These are phyloP conservation scores for Yarrowia porcina DNA, from an alignment of 805 yeast genomes.

Conservation along the genomic window DNA sequence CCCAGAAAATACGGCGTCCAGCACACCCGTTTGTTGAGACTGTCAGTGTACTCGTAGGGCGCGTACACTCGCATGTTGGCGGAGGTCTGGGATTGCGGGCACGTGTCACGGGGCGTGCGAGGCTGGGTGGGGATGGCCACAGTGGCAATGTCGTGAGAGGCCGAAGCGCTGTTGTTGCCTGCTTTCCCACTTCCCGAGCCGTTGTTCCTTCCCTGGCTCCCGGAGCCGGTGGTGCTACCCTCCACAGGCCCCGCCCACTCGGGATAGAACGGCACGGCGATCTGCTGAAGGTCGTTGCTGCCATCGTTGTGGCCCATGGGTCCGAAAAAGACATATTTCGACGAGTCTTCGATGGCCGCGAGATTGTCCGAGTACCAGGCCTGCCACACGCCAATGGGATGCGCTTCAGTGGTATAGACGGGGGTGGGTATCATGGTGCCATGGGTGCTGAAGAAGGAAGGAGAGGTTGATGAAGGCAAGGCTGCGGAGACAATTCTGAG, in stretches of 20 bases:
- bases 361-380: conserved; percentile 34
- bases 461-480: conserved; percentile 2
- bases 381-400: conserved; percentile 37
- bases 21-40: conserved; percentile 35
- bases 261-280: conserved; percentile 16
- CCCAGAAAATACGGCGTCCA: conserved; percentile 37
- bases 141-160: background rate
- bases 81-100: background rate
- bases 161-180: background rate
- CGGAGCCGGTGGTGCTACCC: background rate
- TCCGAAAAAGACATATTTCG: conserved; percentile 23
- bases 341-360: conserved; percentile 26
- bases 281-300: conserved; percentile 13
- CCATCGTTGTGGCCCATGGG: background rate
- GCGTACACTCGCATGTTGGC: conserved; percentile 30
- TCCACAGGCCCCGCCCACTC: conserved; percentile 12
- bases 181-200: background rate
- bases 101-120: background rate
- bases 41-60: conserved; percentile 36
- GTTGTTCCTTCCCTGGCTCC: background rate
- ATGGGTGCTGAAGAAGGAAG: conserved; percentile 19
- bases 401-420: conserved; percentile 28
- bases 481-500: conserved; percentile 4
- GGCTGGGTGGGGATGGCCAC: conserved; percentile 23
- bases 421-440: conserved; percentile 26